phyloP scores from a whole-genome alignment of 225 moss, liverwort and hornwort species.

The Antitrichia curtipendula region DNA sequence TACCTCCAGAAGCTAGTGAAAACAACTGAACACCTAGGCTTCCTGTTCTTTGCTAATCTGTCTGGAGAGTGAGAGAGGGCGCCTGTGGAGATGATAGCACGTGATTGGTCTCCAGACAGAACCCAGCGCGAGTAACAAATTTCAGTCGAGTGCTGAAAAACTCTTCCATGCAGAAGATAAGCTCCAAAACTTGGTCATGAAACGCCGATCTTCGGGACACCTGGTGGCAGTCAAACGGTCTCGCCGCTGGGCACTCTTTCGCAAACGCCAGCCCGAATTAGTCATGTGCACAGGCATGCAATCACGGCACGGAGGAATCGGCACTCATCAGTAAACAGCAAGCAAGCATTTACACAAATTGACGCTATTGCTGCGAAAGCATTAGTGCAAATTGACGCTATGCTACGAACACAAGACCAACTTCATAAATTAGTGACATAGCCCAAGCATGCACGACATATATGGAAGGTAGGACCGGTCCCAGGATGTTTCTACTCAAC shows the following conservation, averaged over 20 bases:
- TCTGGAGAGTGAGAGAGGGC: neutral
- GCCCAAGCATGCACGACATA: neutral
- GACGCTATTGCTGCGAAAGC: neutral
- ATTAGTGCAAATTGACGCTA: neutral
- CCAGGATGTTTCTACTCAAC: neutral
- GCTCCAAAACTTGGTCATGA: neutral
- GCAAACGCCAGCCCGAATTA: neutral
- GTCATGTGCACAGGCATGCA: neutral
- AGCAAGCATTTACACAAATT: neutral
- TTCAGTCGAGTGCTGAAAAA: neutral
- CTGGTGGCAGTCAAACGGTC: neutral
- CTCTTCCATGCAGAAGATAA: neutral
- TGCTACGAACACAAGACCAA: neutral
- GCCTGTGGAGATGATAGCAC: neutral
- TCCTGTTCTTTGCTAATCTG: neutral
- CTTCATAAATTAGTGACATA: neutral
- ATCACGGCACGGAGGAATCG: neutral
- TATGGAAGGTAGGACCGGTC: neutral
- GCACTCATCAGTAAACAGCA: neutral
- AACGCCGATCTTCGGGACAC: neutral
- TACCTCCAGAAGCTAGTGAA: neutral
- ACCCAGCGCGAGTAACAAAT: neutral
- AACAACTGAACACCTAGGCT: neutral
- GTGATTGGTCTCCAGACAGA: neutral
- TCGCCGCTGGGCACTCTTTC: neutral